Evolutionary conservation across 352 stramenopile species (phyloP), one percentile per base, ranked within the genome.

Genomic region (Pythium graminicola): DNA sequence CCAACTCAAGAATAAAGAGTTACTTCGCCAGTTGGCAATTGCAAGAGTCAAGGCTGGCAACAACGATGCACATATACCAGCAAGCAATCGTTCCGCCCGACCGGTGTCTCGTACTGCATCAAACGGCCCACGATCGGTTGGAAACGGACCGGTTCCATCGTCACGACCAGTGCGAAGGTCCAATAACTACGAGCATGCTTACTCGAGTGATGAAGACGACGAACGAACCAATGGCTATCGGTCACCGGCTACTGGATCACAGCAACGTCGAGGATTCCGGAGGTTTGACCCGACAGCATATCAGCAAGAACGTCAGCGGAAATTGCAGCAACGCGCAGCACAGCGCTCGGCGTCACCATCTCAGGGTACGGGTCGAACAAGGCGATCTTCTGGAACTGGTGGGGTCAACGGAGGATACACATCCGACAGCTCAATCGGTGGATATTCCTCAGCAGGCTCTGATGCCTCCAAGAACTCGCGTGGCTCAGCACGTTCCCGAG

Each of bases 211-310:
- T 4, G 59, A 67, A 27, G 58, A 65, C 17, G 57, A 58, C 17
- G 35, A 38, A 4, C 41, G 39, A 19, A 33, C 39, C 4, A 49
- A 58, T 32, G 48, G 55, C 31, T 62, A 62, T 42, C 46, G 32
- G 11, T 62, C 54, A 17, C 29, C 55, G 6, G 32, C 14, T n/a
- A 27, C 7, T 14, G 28, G 31, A 19, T 6, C 45, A 20, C 26
- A 35, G 6, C 39, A 50, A 20, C 58, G 65, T 10, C 64, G 60
- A 17, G 32, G 55, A 9, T 90, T 88, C 41, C 69, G 73, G 22
- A 73, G 79, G 14, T 93, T 93, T 50, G 79, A 93, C 40, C 81
- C 79, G 7, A 93, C 81, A 9, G 81, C 81, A 11, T 93, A 93
- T 64, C 79, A 93, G 54, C 66, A 76, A 44, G 77, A 93, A 42